A percentile compares a stretch with the other conserved stretches of the same genome.
These are phyloP conservation scores for Leccinum variicolor DNA, from an alignment of 768 basidiomycete genomes.

Conservation along the genomic window DNA sequence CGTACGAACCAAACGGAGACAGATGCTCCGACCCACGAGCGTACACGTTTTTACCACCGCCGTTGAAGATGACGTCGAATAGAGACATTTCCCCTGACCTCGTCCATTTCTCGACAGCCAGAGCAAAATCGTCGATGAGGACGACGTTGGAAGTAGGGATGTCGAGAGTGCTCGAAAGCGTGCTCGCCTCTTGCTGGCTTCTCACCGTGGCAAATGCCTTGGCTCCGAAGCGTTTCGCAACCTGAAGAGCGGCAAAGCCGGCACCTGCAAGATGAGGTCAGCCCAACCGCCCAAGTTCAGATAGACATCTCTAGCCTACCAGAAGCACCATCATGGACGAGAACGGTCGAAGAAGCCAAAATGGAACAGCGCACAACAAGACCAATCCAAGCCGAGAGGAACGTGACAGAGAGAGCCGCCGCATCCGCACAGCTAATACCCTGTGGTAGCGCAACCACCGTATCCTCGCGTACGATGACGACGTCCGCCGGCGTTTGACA, in stretches of 20 bases:
- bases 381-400: conserved; percentile 29
- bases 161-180: conserved; percentile 10
- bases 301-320: conserved; percentile 3
- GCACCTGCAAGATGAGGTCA: conserved; percentile 11
- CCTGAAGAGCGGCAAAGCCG: conserved; percentile 26
- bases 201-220: conserved; percentile 23
- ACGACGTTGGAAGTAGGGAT: conserved; percentile 10
- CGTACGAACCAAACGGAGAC: conserved; percentile 24
- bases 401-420: conserved; percentile 17
- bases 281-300: not conserved
- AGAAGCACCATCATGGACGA: conserved; percentile 27
- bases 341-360: conserved; percentile 19
- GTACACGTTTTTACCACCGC: conserved; percentile 11
- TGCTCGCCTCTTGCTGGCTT: conserved; percentile 10
- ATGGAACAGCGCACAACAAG: conserved; percentile 18
- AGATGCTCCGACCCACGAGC: conserved; percentile 18
- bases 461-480: conserved; percentile 12
- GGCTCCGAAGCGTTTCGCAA: conserved; percentile 20
- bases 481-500: conserved; percentile 14
- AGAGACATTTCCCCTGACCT: conserved; percentile 11
- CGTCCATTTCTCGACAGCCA: conserved; percentile 10
- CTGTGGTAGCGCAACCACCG: conserved; percentile 12
- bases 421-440: conserved; percentile 16
- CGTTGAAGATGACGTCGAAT: conserved; percentile 27
- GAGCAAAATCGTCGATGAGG: conserved; percentile 10